These are phyloP conservation scores for Sporothrix globosa DNA, from an alignment of 2,329 filamentous ascomycete species.

Conservation along the genomic window DNA sequence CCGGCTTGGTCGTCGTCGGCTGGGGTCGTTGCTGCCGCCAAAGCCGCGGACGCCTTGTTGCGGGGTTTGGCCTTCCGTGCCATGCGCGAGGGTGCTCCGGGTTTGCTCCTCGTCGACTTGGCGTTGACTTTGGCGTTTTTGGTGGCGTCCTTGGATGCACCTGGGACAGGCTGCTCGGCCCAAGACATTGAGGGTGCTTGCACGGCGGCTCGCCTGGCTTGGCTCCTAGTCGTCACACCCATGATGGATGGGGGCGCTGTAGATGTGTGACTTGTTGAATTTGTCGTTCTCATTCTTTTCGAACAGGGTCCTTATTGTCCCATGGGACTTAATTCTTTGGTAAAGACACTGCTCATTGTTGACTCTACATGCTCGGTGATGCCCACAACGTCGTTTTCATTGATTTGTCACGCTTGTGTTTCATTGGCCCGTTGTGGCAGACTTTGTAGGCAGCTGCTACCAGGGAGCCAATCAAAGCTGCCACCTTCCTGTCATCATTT, in stretches of 20 bases:
- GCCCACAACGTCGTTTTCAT: not conserved
- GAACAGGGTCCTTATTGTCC: not conserved
- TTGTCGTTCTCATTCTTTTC: not conserved
- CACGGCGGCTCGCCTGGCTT: not conserved
- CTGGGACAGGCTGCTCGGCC: not conserved
- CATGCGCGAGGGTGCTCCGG: not conserved
- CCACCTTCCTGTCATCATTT: no score
- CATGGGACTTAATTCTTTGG: no score
- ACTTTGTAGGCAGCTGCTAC: not conserved
- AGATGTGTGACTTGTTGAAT: no score
- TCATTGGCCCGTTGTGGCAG: not conserved
- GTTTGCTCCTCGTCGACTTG: not conserved
- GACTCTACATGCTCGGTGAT: not conserved
- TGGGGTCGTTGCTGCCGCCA: not conserved
- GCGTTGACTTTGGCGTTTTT: not conserved
- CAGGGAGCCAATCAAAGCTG: not conserved
- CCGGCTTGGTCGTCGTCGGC: not conserved
- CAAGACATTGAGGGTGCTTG: not conserved
- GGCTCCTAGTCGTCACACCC: slow-evolving; percentile 6
- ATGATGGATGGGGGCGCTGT: not conserved
- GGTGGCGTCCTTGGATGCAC: not conserved
- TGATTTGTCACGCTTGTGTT: slow-evolving; percentile 3
- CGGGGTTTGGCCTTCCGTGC: not conserved
- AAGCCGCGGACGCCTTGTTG: not conserved
- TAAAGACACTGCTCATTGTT: not conserved